Evolutionary conservation across 306 rosid species (phyloP).

Genomic region (Prunus salicina): DNA sequence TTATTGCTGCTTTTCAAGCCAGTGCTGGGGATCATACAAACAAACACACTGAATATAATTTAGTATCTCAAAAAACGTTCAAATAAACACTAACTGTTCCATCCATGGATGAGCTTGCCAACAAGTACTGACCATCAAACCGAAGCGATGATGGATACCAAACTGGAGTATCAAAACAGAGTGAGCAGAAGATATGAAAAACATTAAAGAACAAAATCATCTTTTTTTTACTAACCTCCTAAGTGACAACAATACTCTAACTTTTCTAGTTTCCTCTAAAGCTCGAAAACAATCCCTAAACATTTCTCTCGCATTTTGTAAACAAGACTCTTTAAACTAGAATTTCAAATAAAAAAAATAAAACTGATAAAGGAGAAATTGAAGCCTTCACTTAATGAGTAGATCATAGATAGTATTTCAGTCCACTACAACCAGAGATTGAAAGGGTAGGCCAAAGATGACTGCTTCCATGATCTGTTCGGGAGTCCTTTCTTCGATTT

Average conservation of each 20-base stretch:
- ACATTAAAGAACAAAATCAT: neutral
- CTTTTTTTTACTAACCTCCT: neutral
- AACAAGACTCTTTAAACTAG: no score
- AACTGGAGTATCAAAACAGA: slow-evolving; percentile 37
- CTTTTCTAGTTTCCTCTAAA: no score
- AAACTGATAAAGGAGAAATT: neutral
- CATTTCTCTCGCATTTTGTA: slow-evolving; percentile 31
- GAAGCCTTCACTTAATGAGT: neutral
- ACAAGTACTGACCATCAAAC: slow-evolving; percentile 72
- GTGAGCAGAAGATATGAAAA: slow-evolving; percentile 12
- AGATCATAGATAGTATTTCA: no score
- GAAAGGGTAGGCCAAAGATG: no score
- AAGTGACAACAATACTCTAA: no score
- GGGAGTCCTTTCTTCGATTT: no score
- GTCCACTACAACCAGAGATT: no score
- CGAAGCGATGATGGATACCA: slow-evolving; percentile 55
- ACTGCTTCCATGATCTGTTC: no score
- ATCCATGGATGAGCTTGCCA: slow-evolving; percentile 89
- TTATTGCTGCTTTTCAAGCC: neutral
- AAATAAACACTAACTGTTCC: slow-evolving; percentile 70
- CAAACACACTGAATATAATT: neutral
- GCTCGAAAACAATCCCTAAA: no score
- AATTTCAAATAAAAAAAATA: no score
- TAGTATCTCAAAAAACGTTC: neutral
- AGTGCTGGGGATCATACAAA: neutral